These are phyloP conservation scores for Cercospora sojina DNA, from an alignment of 2,329 filamentous ascomycete genomes.

Conservation along the genomic window DNA sequence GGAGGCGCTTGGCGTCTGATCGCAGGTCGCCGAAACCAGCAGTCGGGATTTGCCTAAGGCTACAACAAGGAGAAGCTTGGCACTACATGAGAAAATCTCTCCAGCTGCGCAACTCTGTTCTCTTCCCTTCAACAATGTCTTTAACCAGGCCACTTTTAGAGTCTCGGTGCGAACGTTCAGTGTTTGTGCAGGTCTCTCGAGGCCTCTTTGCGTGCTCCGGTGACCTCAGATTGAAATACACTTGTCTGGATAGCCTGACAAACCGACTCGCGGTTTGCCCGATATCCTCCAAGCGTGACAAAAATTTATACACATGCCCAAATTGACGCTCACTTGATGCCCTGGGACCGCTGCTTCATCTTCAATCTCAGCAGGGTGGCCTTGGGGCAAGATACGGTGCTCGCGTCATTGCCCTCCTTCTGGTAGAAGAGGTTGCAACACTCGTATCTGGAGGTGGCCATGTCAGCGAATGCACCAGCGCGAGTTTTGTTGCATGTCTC, in stretches of 20 bases:
- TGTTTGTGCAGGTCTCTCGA: conserved; percentile 81
- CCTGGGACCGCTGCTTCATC: conserved; percentile 69
- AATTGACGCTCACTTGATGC: conserved; percentile 25
- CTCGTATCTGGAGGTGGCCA: conserved; percentile 58
- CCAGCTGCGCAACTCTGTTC: conserved; percentile 11
- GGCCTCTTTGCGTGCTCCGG: conserved; percentile 95
- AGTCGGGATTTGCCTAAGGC: neutral
- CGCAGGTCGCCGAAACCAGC: conserved; percentile 12
- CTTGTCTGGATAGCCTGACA: conserved; percentile 54
- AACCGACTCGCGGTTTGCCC: conserved; percentile 34
- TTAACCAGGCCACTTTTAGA: conserved; percentile 87
- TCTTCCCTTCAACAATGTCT: conserved; percentile 67
- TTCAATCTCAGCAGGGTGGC: conserved; percentile 74
- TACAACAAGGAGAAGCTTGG: neutral
- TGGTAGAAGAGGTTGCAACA: conserved; percentile 91
- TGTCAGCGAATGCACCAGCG: neutral
- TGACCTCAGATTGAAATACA: conserved; percentile 75
- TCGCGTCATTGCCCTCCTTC: conserved; percentile 71
- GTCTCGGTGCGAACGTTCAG: conserved; percentile 94
- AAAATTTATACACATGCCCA: conserved; percentile 7
- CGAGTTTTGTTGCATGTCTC: neutral
- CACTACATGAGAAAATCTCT: conserved; percentile 6
- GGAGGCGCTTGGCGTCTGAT: neutral
- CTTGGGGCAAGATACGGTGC: conserved; percentile 81
- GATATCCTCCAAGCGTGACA: conserved; percentile 47